Percentiles rank a stretch among this genome's conserved stretches.
These are phyloP conservation scores for Oleoguttula mirabilis DNA, from an alignment of 495 filamentous ascomycete genomes.

Conservation along the genomic window DNA sequence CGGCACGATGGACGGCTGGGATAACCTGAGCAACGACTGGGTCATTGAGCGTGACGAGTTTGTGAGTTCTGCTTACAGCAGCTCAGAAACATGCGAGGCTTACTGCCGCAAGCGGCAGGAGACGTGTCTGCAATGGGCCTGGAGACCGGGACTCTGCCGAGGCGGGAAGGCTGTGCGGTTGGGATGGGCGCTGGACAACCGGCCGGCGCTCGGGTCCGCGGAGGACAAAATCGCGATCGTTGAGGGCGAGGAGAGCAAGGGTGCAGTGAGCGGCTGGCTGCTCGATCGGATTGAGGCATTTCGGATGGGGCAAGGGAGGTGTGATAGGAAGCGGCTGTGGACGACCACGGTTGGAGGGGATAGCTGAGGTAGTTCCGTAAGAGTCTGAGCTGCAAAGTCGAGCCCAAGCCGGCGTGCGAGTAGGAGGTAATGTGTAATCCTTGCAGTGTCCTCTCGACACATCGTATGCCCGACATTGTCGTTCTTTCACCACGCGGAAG, in stretches of 20 bases:
- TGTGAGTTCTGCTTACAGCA: no score
- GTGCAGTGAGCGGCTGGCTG: not conserved
- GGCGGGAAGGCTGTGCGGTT: not conserved
- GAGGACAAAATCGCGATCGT: not conserved
- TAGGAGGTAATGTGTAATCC: no score
- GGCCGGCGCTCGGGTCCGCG: not conserved
- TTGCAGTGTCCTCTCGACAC: no score
- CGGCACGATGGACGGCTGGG: not conserved
- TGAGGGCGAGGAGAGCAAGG: not conserved
- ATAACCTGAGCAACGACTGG: no score
- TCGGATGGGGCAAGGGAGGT: not conserved
- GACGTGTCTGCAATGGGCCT: not conserved
- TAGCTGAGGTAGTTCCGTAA: no score
- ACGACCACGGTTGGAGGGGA: no score
- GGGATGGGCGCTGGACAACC: not conserved
- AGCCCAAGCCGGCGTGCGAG: no score
- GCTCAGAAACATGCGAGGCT: not conserved
- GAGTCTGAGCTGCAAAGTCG: no score
- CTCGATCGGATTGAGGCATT: not conserved
- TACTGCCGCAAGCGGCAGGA: not conserved
- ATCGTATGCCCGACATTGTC: no score
- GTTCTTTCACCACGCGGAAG: no score
- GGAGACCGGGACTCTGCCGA: not conserved
- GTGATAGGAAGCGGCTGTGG: no score
- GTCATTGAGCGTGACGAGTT: no score